Evolutionary conservation across 176 grass and related monocot species (phyloP).

Genomic region (Saccharum spontaneum): DNA sequence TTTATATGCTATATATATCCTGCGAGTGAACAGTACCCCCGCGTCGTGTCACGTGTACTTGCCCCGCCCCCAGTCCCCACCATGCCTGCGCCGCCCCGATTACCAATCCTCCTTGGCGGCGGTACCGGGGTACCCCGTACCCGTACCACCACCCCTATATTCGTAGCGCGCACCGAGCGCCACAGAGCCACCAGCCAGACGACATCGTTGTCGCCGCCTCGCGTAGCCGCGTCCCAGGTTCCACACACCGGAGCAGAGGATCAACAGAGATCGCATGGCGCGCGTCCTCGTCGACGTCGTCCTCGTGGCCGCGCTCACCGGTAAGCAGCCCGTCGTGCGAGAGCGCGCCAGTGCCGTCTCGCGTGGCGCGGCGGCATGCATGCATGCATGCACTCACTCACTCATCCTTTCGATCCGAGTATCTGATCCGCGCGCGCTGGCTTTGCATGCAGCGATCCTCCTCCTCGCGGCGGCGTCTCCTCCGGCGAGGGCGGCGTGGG

Average conservation of each 20-base stretch:
- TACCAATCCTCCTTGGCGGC: neutral
- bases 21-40: neutral
- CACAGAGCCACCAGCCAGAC: neutral
- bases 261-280: slow-evolving; percentile 28
- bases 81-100: neutral
- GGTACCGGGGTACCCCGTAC: too few species aligned
- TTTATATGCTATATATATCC: neutral
- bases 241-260: neutral
- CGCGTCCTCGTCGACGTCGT: neutral
- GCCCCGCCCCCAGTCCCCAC: neutral
- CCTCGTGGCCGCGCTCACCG: slow-evolving; percentile 15
- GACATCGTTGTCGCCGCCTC: neutral
- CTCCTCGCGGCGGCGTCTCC: neutral
- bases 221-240: neutral
- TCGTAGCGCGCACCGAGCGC: neutral
- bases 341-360: neutral
- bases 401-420: neutral
- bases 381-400: neutral
- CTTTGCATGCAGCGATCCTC: slow-evolving; percentile 17
- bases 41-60: slow-evolving; percentile 20
- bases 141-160: slow-evolving; percentile 7
- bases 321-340: neutral
- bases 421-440: neutral
- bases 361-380: neutral
- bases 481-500: slow-evolving; percentile 49